Evolutionary conservation across 2,329 filamentous ascomycete species (phyloP).

Genomic region (Fusarium sp.): DNA sequence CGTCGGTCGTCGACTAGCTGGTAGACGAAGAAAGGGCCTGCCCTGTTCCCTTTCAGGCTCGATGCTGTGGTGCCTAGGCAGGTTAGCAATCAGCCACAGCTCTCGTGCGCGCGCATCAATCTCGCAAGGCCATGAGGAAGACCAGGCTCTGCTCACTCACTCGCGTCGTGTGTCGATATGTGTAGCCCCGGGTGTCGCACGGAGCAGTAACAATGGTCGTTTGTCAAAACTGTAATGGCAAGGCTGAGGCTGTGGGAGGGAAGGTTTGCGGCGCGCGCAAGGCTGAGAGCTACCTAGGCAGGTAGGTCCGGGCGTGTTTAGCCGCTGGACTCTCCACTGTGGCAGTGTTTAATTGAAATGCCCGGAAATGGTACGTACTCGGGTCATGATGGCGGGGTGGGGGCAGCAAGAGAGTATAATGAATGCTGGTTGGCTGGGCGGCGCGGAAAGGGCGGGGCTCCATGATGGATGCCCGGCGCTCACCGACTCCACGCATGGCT

Average conservation of each 20-base stretch:
- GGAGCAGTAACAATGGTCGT: slow-evolving; percentile 10
- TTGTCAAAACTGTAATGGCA: slow-evolving; percentile 38
- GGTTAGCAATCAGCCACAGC: slow-evolving; percentile 6
- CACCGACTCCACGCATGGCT: neutral
- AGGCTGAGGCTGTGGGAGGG: slow-evolving; percentile 46
- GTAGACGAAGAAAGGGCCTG: neutral
- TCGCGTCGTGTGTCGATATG: slow-evolving; percentile 13
- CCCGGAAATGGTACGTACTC: neutral
- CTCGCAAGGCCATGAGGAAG: neutral
- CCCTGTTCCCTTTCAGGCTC: neutral
- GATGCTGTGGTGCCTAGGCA: neutral
- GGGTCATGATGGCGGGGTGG: neutral
- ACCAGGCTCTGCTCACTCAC: neutral
- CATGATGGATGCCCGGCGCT: neutral
- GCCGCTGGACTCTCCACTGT: neutral
- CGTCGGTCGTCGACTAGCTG: too few species aligned
- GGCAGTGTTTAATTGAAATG: slow-evolving; percentile 12
- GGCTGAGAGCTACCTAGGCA: slow-evolving; percentile 32
- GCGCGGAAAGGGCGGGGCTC: neutral
- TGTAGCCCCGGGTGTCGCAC: slow-evolving; percentile 11
- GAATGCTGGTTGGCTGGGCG: neutral
- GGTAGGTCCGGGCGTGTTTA: too few species aligned
- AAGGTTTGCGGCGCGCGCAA: slow-evolving; percentile 41
- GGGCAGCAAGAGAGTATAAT: too few species aligned
- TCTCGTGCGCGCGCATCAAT: neutral